A percentile compares a stretch with the other conserved stretches of the same genome.
These are phyloP conservation scores for Starmerella floris DNA, from an alignment of 805 yeast genomes.

Conservation along the genomic window DNA sequence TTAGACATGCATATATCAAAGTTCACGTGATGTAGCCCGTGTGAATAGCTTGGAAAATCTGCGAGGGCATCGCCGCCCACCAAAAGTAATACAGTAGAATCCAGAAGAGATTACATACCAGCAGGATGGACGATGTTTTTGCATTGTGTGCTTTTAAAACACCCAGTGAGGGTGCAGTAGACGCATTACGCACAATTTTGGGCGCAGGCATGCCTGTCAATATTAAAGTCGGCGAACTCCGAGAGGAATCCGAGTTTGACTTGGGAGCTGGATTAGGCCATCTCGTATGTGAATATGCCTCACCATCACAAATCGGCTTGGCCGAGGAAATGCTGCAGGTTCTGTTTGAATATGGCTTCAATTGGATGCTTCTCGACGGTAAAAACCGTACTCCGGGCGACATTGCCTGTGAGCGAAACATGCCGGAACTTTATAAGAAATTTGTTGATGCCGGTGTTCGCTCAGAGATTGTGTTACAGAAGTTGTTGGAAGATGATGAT, in stretches of 20 bases:
- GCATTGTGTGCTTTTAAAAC: slow-evolving; percentile 18
- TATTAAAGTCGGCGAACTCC: slow-evolving; percentile 18
- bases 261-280: slow-evolving; percentile 18
- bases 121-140: slow-evolving; percentile 3
- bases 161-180: slow-evolving; percentile 15
- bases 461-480: slow-evolving; percentile 69
- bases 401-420: slow-evolving; percentile 43
- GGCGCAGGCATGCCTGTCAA: slow-evolving; percentile 23
- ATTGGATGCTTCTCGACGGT: slow-evolving; percentile 71
- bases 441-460: slow-evolving; percentile 78
- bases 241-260: slow-evolving; percentile 17
- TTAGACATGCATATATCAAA: too few relatives aligned
- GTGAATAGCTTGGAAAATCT: too few relatives aligned
- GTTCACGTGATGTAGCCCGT: too few relatives aligned
- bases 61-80: too few relatives aligned
- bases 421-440: slow-evolving; percentile 30
- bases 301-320: slow-evolving; percentile 11
- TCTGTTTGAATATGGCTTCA: slow-evolving; percentile 76
- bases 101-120: neutral
- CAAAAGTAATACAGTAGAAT: too few relatives aligned
- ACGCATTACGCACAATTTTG: slow-evolving; percentile 17
- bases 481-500: slow-evolving; percentile 31
- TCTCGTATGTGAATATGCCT: slow-evolving; percentile 14
- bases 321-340: slow-evolving; percentile 40
- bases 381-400: slow-evolving; percentile 77